Conservation (phyloP, 1,284 basidiomycete species). For the Jaminaea rosea region DNA sequence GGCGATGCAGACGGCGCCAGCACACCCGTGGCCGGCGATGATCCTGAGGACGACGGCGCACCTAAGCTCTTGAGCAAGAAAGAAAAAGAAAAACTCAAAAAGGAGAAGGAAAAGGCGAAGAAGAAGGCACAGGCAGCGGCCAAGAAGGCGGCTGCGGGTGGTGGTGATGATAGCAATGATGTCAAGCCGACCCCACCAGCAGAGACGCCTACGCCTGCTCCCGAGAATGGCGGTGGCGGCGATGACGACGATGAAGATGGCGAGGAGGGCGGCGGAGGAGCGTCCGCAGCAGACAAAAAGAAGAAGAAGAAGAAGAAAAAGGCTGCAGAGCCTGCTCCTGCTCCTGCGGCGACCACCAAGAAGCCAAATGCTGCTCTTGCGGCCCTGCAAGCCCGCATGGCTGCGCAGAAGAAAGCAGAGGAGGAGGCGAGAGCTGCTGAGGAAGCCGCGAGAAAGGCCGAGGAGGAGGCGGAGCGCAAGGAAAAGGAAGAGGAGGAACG, state of each 20-base stretch:
- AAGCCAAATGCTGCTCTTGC: slow-evolving; percentile 39
- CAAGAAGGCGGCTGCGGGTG: slow-evolving; percentile 22
- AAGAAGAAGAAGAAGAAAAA: slow-evolving; percentile 27
- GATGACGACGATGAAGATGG: slow-evolving; percentile 20
- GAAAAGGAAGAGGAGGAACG: slow-evolving; percentile 42
- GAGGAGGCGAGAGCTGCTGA: slow-evolving; percentile 33
- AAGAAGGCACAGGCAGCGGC: slow-evolving; percentile 41
- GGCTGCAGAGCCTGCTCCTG: slow-evolving; percentile 15
- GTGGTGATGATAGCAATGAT: no score
- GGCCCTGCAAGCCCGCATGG: slow-evolving; percentile 41
- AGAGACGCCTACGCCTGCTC: not conserved
- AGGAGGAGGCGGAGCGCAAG: slow-evolving; percentile 42
- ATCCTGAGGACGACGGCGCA: slow-evolving; percentile 5
- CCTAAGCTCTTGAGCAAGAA: slow-evolving; percentile 39
- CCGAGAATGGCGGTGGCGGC: slow-evolving; percentile 4
- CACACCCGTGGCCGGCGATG: slow-evolving; percentile 1
- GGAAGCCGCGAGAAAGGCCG: slow-evolving; percentile 29
- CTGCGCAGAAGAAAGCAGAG: slow-evolving; percentile 44
- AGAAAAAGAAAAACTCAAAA: slow-evolving; percentile 46
- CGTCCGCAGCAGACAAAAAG: slow-evolving; percentile 31
- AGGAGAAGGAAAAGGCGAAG: slow-evolving; percentile 45
- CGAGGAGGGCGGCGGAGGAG: slow-evolving; percentile 10
- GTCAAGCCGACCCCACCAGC: not conserved
- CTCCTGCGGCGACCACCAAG: slow-evolving; percentile 25
- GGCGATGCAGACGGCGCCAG: slow-evolving; percentile 15